Percentiles rank a stretch among this genome's conserved stretches.
These are phyloP conservation scores for Fusarium succisae DNA, from an alignment of 2,329 filamentous ascomycete species.

Conservation along the genomic window DNA sequence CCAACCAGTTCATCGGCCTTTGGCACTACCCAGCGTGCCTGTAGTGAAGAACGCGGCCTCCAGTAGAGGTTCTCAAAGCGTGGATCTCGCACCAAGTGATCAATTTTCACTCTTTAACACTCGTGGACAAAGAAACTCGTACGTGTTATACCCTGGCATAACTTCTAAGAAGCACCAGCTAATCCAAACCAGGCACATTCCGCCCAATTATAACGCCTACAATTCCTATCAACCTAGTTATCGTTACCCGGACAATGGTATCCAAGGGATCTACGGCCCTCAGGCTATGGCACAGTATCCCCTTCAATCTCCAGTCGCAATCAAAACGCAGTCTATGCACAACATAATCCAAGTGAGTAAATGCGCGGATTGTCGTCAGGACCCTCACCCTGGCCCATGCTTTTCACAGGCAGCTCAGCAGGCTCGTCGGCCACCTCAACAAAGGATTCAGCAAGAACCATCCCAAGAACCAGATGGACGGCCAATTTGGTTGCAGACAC, in stretches of 20 bases:
- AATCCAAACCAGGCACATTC: background rate
- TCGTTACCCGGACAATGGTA: background rate
- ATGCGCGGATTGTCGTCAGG: background rate
- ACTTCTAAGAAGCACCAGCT: background rate
- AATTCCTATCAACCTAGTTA: background rate
- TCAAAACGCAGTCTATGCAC: background rate
- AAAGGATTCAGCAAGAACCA: background rate
- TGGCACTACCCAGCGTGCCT: background rate
- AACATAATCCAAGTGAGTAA: background rate
- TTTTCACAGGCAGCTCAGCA: background rate
- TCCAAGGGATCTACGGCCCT: background rate
- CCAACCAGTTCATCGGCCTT: background rate
- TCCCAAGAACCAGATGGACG: background rate
- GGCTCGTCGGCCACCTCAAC: background rate
- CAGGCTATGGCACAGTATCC: background rate
- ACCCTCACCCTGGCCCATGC: background rate
- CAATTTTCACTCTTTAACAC: background rate
- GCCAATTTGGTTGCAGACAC: background rate
- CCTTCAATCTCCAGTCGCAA: background rate
- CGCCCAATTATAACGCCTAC: background rate
- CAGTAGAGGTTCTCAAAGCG: background rate
- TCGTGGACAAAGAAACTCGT: background rate
- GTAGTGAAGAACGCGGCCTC: background rate
- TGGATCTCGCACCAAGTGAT: background rate
- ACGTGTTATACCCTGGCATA: background rate